Conservation (phyloP, 164 flowering plant species). For the Vitis labrusca region DNA sequence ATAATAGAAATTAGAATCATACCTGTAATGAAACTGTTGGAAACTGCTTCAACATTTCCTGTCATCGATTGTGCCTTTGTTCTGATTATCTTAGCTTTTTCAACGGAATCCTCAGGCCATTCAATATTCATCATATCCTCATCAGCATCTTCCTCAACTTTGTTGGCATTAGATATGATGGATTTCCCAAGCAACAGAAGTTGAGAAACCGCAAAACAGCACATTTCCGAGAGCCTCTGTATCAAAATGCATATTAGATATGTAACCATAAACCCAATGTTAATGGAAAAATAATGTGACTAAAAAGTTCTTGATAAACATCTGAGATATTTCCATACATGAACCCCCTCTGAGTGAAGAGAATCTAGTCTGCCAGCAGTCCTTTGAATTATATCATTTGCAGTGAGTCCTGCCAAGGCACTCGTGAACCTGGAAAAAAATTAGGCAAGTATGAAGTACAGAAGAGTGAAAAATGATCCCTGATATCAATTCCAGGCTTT, state of each 20-base stretch:
- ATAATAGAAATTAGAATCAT: neutral
- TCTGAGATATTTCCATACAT: constrained; percentile 46
- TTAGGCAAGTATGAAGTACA: constrained; percentile 3
- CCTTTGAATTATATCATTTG: constrained; percentile 76
- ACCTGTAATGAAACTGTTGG: constrained; percentile 91
- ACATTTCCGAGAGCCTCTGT: constrained; percentile 94
- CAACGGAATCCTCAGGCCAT: constrained; percentile 93
- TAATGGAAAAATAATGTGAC: neutral
- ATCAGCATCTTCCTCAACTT: constrained; percentile 49
- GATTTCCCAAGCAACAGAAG: constrained; percentile 84
- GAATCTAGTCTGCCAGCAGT: constrained; percentile 83
- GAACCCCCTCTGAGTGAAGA: constrained; percentile 94
- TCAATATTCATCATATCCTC: constrained; percentile 49
- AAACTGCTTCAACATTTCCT: constrained; percentile 74
- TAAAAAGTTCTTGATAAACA: neutral
- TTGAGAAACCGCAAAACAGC: constrained; percentile 82
- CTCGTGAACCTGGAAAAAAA: constrained; percentile 67
- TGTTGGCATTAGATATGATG: constrained; percentile 62
- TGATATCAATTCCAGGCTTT: neutral
- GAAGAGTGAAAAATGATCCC: neutral
- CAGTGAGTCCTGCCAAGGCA: constrained; percentile 65
- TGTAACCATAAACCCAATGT: too few relatives aligned
- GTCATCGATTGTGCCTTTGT: constrained; percentile 73
- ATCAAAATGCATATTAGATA: constrained; percentile 5
- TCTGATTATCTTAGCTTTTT: constrained; percentile 79